Conservation (phyloP, 306 rosid genomes). For the Ammopiptanthus mongolicus region DNA sequence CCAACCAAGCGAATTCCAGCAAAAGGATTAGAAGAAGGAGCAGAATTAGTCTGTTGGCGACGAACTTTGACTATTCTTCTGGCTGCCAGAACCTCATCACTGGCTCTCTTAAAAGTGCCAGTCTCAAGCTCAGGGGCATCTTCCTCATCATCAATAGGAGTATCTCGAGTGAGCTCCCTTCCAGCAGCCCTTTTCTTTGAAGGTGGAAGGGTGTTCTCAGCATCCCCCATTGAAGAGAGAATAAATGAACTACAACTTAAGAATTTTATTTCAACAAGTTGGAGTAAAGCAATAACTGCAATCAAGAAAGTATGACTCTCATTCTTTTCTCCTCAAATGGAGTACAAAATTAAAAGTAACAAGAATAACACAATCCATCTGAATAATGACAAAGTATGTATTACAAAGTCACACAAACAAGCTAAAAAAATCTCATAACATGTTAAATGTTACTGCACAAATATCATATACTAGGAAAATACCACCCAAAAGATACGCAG, state of each 20-base stretch:
- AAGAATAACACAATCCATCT: not conserved
- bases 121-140: constrained; percentile 52
- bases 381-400: not conserved
- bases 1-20: constrained; percentile 67
- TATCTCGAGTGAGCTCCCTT: constrained; percentile 76
- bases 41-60: constrained; percentile 48
- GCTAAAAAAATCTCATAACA: not conserved
- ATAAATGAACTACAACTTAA: constrained; percentile 7
- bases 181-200: constrained; percentile 95
- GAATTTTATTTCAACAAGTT: not conserved
- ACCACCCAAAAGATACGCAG: not conserved
- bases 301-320: constrained; percentile 3
- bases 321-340: not conserved
- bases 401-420: not conserved
- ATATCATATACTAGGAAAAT: not conserved
- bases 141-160: constrained; percentile 84
- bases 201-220: constrained; percentile 58
- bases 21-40: constrained; percentile 77
- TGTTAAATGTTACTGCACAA: not conserved
- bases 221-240: constrained; percentile 62
- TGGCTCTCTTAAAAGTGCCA: constrained; percentile 92
- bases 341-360: not conserved
- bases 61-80: constrained; percentile 87
- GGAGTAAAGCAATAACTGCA: constrained; percentile 34
- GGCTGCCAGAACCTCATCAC: constrained; percentile 80